Evolutionary conservation across 75 land plant genomes (phyloP).

Genomic region (Sequoia sempervirens): DNA sequence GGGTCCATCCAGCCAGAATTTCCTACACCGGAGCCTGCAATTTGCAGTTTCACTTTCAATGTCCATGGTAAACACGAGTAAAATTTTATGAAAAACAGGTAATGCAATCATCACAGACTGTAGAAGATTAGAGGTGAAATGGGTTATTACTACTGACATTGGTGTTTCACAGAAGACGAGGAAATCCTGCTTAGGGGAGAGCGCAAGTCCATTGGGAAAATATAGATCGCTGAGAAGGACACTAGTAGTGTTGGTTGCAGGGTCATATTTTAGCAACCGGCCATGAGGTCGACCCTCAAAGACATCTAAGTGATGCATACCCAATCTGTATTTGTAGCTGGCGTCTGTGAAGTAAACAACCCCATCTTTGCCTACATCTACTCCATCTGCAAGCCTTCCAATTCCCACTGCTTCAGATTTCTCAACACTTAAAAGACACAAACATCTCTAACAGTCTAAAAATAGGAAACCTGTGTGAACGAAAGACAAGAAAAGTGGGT

Average conservation of each 20-base stretch:
- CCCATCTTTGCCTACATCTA: slow-evolving; percentile 57
- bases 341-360: slow-evolving; percentile 79
- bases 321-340: slow-evolving; percentile 36
- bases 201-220: slow-evolving; percentile 74
- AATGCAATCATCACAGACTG: neutral
- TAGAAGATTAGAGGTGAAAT: neutral
- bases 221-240: slow-evolving; percentile 47
- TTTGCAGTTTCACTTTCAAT: neutral
- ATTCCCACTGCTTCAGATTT: slow-evolving; percentile 8
- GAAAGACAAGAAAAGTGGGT: neutral
- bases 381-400: slow-evolving; percentile 39
- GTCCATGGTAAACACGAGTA: neutral
- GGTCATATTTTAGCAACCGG: slow-evolving; percentile 58
- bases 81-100: neutral
- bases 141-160: slow-evolving; percentile 22
- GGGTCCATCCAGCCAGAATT: slow-evolving; percentile 47
- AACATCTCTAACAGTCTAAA: neutral
- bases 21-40: slow-evolving; percentile 7
- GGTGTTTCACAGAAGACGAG: slow-evolving; percentile 57
- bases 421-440: neutral
- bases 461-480: neutral
- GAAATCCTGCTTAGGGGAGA: slow-evolving; percentile 45
- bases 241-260: slow-evolving; percentile 30
- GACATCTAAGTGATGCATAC: slow-evolving; percentile 6
- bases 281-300: slow-evolving; percentile 57